Evolutionary conservation across 2,329 filamentous ascomycete genomes (phyloP).

Genomic region (Amauroascus niger): DNA sequence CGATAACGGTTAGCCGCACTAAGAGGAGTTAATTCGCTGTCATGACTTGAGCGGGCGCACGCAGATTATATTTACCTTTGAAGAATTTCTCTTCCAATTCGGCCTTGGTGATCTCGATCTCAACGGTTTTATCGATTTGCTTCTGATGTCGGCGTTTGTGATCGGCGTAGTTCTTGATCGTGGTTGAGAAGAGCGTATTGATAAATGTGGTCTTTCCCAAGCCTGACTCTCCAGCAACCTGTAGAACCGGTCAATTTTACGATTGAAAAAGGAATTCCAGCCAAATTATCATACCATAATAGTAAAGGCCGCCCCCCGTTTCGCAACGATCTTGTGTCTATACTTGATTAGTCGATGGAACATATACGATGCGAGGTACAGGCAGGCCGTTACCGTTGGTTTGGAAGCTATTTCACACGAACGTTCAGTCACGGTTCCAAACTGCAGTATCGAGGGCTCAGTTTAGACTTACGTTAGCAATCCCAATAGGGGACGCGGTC

Average conservation of each 20-base stretch:
- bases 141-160: conserved; percentile 99
- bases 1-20: conserved; percentile 98
- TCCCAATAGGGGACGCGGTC: conserved; percentile 58
- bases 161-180: conserved; percentile 99
- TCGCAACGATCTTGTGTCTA: conserved; percentile 63
- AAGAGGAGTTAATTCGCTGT: conserved; percentile 21
- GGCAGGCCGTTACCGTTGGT: conserved; percentile 48
- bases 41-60: background rate
- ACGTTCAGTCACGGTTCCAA: conserved; percentile 26
- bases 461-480: conserved; percentile 55
- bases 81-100: conserved; percentile 99
- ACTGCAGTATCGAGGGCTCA: background rate
- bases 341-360: conserved; percentile 19
- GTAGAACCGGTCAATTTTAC: conserved; percentile 11
- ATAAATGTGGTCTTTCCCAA: conserved; percentile 99
- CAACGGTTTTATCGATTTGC: conserved; percentile 98
- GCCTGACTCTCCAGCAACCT: conserved; percentile 97
- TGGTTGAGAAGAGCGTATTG: conserved; percentile 99
- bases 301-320: conserved; percentile 93
- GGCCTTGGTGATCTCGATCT: conserved; percentile 99
- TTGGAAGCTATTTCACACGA: conserved; percentile 50
- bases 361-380: background rate
- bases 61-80: conserved; percentile 64
- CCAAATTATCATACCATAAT: conserved; percentile 67
- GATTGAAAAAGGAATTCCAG: background rate